These are phyloP conservation scores for Spongospora subterranea DNA, from an alignment of 208 protist genomes.

Conservation along the genomic window DNA sequence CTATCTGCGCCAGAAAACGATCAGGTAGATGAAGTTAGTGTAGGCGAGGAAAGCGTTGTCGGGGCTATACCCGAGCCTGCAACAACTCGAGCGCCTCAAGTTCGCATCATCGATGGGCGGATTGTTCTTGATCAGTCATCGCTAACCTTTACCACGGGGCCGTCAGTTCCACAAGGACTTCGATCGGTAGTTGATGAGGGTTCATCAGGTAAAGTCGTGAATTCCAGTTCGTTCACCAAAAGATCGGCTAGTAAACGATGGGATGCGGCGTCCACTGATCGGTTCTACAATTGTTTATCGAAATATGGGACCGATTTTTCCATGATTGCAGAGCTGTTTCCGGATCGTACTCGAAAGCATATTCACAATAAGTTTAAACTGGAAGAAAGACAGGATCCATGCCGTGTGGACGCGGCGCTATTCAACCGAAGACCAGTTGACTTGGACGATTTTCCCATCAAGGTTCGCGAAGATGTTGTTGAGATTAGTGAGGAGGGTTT, in stretches of 20 bases:
- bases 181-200: neutral
- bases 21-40: neutral
- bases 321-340: constrained; percentile 60
- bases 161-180: neutral
- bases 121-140: constrained; percentile 48
- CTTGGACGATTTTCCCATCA: constrained; percentile 29
- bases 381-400: constrained; percentile 52
- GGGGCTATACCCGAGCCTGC: neutral
- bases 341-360: constrained; percentile 41
- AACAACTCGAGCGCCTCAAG: neutral
- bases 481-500: neutral
- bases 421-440: constrained; percentile 33
- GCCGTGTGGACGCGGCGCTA: neutral
- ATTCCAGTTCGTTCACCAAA: neutral
- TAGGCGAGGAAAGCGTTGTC: neutral
- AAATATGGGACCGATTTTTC: constrained; percentile 66
- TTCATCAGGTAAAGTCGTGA: neutral
- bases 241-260: neutral
- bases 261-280: constrained; percentile 48
- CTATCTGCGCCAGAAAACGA: neutral
- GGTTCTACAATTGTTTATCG: constrained; percentile 48
- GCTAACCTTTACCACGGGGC: constrained; percentile 37
- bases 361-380: constrained; percentile 63
- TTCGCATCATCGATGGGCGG: constrained; percentile 31
- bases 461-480: neutral